A percentile compares a stretch with the other conserved stretches of the same genome.
Evolutionary conservation across 1,139 yeast genomes (phyloP).

Genomic region (Sugiyamaella neomexicana): DNA sequence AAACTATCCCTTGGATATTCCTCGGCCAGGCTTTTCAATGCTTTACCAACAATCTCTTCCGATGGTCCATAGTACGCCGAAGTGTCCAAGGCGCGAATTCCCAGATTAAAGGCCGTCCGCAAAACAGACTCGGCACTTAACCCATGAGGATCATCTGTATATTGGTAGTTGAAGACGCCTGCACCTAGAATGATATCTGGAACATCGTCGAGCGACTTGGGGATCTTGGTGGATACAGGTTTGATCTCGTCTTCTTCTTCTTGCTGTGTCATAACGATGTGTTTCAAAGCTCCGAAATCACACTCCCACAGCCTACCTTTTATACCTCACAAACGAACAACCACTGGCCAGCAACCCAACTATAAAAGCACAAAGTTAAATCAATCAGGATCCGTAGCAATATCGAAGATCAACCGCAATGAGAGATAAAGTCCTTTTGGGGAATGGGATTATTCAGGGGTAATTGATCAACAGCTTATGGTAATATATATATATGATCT

Average conservation of each 20-base stretch:
- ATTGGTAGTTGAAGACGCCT: conserved; percentile 79
- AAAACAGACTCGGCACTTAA: conserved; percentile 62
- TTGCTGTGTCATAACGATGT: conserved; percentile 1
- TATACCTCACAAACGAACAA: no score
- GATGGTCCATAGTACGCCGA: conserved; percentile 94
- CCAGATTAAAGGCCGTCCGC: conserved; percentile 59
- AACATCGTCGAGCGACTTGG: conserved; percentile 26
- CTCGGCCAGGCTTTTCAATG: conserved; percentile 48
- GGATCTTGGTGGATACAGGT: conserved; percentile 16
- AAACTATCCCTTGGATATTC: conserved; percentile 62
- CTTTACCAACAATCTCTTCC: conserved; percentile 70
- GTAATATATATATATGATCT: no score
- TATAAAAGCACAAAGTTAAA: no score
- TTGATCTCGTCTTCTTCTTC: background rate
- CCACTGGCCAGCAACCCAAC: no score
- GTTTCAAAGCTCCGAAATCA: background rate
- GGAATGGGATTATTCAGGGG: conserved; percentile 8
- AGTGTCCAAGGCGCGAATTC: conserved; percentile 80
- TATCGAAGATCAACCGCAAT: no score
- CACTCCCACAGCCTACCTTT: no score
- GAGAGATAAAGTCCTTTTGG: conserved; percentile 8
- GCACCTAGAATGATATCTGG: conserved; percentile 80
- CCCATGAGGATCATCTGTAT: conserved; percentile 61
- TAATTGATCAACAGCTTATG: conserved; percentile 3
- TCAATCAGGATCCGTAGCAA: no score